Evolutionary conservation across 352 stramenopile genomes (phyloP).

Genomic region (Bremia lactucae): DNA sequence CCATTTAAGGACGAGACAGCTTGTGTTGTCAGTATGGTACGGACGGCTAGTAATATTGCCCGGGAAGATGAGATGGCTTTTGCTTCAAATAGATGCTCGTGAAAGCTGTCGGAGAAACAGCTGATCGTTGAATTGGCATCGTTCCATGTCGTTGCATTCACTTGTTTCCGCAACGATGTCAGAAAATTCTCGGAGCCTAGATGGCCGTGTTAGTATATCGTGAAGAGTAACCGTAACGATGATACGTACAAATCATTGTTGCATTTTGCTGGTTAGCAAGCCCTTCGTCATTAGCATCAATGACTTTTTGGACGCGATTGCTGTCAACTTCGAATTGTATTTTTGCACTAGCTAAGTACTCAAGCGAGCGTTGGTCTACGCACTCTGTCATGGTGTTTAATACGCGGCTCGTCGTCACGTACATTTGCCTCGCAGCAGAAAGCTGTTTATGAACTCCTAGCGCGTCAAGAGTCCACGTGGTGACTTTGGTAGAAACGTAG

Average conservation of each 20-base stretch:
- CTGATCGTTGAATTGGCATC: constrained; percentile 16
- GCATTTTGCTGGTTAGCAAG: constrained; percentile 9
- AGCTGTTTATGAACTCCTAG: constrained; percentile 24
- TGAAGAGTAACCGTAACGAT: background rate
- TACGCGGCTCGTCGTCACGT: constrained; percentile 20
- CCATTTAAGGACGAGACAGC: constrained; percentile 8
- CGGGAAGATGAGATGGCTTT: constrained; percentile 15
- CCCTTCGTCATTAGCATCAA: constrained; percentile 19
- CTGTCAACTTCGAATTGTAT: constrained; percentile 17
- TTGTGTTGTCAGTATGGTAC: constrained; percentile 20
- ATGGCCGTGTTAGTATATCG: background rate
- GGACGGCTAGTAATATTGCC: constrained; percentile 17
- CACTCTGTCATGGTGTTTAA: constrained; percentile 27
- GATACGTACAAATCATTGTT: constrained; percentile 17
- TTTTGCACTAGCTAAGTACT: constrained; percentile 19
- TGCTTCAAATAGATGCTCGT: constrained; percentile 14
- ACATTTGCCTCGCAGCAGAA: constrained; percentile 15
- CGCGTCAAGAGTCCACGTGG: constrained; percentile 17
- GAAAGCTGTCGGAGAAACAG: constrained; percentile 22
- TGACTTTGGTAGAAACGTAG: constrained; percentile 29
- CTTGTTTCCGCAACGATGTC: constrained; percentile 10
- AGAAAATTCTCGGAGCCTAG: constrained; percentile 19
- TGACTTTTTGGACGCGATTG: constrained; percentile 16
- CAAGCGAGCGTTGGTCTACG: constrained; percentile 18
- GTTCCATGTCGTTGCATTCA: background rate